Conservation (phyloP, 2,329 filamentous ascomycete species). For the Apiospora kogelbergensis region DNA sequence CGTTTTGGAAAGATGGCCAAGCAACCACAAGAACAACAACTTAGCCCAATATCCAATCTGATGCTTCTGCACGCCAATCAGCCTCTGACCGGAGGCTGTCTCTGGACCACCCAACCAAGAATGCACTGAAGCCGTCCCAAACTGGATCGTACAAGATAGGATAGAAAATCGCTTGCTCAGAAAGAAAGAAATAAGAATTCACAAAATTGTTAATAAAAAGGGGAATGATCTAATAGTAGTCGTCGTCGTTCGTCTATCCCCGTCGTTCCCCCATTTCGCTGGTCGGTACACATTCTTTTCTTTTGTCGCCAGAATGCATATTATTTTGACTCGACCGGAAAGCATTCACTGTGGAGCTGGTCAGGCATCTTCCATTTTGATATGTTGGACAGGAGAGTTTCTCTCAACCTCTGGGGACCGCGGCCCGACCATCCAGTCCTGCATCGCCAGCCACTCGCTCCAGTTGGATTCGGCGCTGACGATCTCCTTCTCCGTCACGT, state of each 20-base stretch:
- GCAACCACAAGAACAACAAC: background rate
- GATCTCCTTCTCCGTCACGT: slow-evolving; percentile 76
- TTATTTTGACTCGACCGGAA: background rate
- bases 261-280: background rate
- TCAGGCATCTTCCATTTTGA: slow-evolving; percentile 32
- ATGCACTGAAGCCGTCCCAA: background rate
- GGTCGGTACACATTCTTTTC: background rate
- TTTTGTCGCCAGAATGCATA: background rate
- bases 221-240: background rate
- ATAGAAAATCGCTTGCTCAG: slow-evolving; percentile 4
- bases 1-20: background rate
- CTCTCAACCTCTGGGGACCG: slow-evolving; percentile 56
- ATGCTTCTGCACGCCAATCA: background rate
- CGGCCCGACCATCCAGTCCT: slow-evolving; percentile 97
- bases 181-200: background rate
- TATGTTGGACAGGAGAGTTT: slow-evolving; percentile 25
- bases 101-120: background rate
- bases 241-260: background rate
- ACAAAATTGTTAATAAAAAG: background rate
- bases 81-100: background rate
- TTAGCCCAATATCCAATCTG: background rate
- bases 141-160: background rate
- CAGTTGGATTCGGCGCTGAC: slow-evolving; percentile 78
- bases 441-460: slow-evolving; percentile 96
- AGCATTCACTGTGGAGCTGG: background rate